These are phyloP conservation scores for Endotrypanum monterogeii DNA, from an alignment of 208 protist species.

Conservation along the genomic window DNA sequence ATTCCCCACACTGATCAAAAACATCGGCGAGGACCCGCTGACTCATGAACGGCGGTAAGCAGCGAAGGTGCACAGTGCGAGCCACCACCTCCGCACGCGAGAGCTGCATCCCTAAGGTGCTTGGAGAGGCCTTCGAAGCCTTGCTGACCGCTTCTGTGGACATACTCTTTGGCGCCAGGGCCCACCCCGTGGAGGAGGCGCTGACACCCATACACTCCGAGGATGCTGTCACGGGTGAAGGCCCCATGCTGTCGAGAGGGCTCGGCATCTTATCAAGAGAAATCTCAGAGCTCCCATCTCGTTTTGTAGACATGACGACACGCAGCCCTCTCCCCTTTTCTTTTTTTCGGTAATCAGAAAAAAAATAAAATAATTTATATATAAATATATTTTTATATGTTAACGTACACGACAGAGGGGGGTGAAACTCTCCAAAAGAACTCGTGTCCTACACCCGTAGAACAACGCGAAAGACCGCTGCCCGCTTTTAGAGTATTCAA, in stretches of 20 bases:
- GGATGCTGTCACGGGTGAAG: background rate
- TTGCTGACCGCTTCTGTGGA: slow-evolving; percentile 2
- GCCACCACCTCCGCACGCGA: slow-evolving; percentile 33
- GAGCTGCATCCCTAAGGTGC: slow-evolving; percentile 11
- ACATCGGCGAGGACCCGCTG: slow-evolving; percentile 54
- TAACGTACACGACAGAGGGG: background rate
- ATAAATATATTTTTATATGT: background rate
- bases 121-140: slow-evolving; percentile 8
- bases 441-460: too few species aligned
- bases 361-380: too few species aligned
- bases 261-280: background rate
- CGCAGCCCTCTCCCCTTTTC: too few species aligned
- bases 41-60: slow-evolving; percentile 48
- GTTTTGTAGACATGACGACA: background rate
- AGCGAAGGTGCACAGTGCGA: slow-evolving; percentile 61
- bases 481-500: too few species aligned
- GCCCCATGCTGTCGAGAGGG: background rate
- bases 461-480: too few species aligned
- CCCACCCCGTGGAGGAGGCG: background rate
- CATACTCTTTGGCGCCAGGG: slow-evolving; percentile 1
- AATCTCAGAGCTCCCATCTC: background rate
- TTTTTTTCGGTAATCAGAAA: background rate
- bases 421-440: too few species aligned
- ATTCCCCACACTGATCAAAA: slow-evolving; percentile 42
- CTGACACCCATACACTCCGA: background rate